Evolutionary conservation across 1,284 basidiomycete species (phyloP), one percentile per base, ranked within the genome.

Genomic region (Austroboletus novae-zelandiae): DNA sequence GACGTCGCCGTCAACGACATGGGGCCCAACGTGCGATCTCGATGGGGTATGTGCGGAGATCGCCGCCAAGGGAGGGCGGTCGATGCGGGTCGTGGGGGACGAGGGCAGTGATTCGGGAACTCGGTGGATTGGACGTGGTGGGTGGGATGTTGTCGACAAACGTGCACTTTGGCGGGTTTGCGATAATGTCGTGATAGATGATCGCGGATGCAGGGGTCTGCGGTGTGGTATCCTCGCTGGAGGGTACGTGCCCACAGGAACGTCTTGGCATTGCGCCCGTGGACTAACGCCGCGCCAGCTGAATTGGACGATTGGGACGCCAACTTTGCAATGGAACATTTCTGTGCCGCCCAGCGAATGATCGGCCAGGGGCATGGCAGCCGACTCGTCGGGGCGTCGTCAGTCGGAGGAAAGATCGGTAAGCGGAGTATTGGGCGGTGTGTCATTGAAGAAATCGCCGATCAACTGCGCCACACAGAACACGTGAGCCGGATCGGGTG

Each of bases 341-440:
- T 37, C 47, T 59, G 9, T 65, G 71, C 72, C 1, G 76, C 74
- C 30, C 56, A 60, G 53, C 71, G 72, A 52, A 77, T 76, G 74
- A 68, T 77, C 36, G 64, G 64, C 53, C 72, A 77, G 54, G 73
- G 70, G 27, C 61, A 54, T 9, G 70, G 74, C 4, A 73, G 75
- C 1, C 61, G 73, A 44, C 68, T 76, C 34, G 61, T 76, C 36
- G 74, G 72, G 48, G 68, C 70, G 15, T 64, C 65, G 6, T 70
- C 65, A 4, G 61, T 52, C 11, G 31, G 18, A 2, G 48, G 57
- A 27, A 58, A 57, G 42, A 57, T 43, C 18, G 27, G 50, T 25
- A 9, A 14, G 4, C 15, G 8, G 37, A 14, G 4, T 23, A 23
- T 23, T 23, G 20, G 20, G 20, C 20, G 29, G 8, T 20, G 18